Conservation (phyloP, 306 rosid species). For the Albizia julibrissin region DNA sequence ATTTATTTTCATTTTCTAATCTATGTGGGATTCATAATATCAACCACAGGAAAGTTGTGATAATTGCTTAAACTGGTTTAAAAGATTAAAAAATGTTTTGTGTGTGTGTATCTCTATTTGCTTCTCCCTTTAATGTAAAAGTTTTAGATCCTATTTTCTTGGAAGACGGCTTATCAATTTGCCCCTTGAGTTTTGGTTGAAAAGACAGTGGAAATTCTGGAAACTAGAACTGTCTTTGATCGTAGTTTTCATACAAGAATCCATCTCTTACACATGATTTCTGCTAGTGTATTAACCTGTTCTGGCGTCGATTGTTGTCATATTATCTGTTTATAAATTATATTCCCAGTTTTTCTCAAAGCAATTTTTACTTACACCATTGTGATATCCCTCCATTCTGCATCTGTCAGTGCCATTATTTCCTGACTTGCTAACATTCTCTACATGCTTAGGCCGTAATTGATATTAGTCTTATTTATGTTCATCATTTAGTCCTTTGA, state of each 20-base stretch:
- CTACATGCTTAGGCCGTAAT: background rate
- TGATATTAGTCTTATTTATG: background rate
- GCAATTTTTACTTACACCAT: background rate
- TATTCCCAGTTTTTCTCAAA: background rate
- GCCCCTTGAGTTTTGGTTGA: conserved; percentile 3
- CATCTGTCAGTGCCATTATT: conserved; percentile 16
- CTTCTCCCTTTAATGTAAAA: conserved; percentile 17
- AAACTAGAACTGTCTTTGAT: no score
- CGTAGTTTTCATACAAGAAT: no score
- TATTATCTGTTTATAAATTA: background rate
- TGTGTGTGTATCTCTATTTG: background rate
- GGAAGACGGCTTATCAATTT: background rate
- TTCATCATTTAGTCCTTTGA: conserved; percentile 7
- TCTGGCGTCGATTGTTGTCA: background rate
- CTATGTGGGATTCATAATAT: conserved; percentile 1
- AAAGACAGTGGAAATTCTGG: conserved; percentile 6
- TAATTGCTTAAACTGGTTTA: conserved; percentile 26
- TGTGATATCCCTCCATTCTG: conserved; percentile 8
- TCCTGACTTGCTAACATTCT: conserved; percentile 24
- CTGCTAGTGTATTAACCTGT: background rate
- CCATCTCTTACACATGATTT: background rate
- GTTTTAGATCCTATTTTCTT: conserved; percentile 8
- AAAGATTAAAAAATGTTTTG: conserved; percentile 1
- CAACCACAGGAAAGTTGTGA: conserved; percentile 10
- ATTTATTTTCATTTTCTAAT: conserved; percentile 2